Evolutionary conservation across 371 early-diverging fungal genomes (phyloP), one percentile per base, ranked within the genome.

Genomic region (Basidiobolus meristosporus): DNA sequence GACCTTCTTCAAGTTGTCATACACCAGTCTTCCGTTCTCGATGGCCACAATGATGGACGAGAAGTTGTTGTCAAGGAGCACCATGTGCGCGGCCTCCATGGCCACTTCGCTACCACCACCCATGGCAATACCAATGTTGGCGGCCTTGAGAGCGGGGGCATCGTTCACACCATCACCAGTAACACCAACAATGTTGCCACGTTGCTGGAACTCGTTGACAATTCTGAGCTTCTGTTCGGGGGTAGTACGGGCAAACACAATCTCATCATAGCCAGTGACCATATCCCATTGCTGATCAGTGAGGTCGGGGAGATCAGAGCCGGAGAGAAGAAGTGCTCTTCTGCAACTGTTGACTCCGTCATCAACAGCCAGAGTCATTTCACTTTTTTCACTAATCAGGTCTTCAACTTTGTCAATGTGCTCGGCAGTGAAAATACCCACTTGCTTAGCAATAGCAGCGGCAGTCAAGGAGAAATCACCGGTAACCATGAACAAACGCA

Each of bases 161-260:
- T 96, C 97, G 50, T 93, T 93, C 15, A 87, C 90, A 38, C 91
- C 97, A 59, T 93, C 97, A 23, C 66, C 97, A 20, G 83, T 84
- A 38, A 89, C 79, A 0, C 74, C 82, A 15, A 81, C 77, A 5
- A 65, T 56, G 40, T 67, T 55, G 19, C 69, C 79, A 34, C 80
- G 67, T 5, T 57, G 55, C 41, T 74, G 66, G 38, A 78, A 61
- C 48, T 78, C 69, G 45, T 76, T 60, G 40, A 84, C 82, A 40
- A 84, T 80, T 52, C 60, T 58, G 18, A 84, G 64, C 45, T 87
- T 87, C 47, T 84, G 83, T 42, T 80, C 80, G 7, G 87, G 82
- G 6, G 80, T 73, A 15, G 82, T 84, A 29, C 87, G 71, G 9
- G 83, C 84, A 68, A 84, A 84, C 9, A 82, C 82, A 30, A 82